Conservation (phyloP, 148 eudicot species). For the Limonium bicolor region DNA sequence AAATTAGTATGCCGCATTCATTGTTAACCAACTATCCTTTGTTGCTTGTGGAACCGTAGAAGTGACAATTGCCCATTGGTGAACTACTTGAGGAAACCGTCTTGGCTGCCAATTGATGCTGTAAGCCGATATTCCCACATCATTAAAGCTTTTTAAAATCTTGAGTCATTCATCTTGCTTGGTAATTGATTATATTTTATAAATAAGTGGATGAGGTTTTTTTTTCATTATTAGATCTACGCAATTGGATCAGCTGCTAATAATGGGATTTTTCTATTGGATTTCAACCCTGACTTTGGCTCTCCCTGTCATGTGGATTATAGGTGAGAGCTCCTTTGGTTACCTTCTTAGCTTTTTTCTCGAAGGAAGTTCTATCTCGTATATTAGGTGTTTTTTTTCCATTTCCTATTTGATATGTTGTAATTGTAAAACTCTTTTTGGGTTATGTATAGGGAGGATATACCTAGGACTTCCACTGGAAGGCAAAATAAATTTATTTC, state of each 20-base stretch:
- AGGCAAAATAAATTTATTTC: constrained; percentile 51
- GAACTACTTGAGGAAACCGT: constrained; percentile 53
- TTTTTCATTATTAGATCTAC: constrained; percentile 37
- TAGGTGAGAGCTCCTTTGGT: constrained; percentile 27
- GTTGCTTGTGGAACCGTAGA: no score
- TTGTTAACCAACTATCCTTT: neutral
- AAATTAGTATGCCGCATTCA: no score
- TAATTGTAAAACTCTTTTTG: constrained; percentile 7
- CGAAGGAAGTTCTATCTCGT: no score
- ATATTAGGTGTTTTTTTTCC: neutral
- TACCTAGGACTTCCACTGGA: constrained; percentile 4
- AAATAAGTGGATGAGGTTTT: no score
- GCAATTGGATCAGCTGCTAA: constrained; percentile 63
- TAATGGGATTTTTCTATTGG: constrained; percentile 61
- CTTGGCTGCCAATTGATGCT: constrained; percentile 55
- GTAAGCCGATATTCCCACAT: constrained; percentile 25
- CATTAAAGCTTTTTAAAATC: neutral
- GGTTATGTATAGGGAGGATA: constrained; percentile 30
- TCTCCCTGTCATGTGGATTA: constrained; percentile 81
- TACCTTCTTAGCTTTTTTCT: neutral
- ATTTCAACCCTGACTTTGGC: constrained; percentile 50
- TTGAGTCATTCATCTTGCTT: no score
- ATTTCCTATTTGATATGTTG: neutral
- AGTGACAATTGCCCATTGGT: no score
- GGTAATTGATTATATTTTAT: no score